Evolutionary conservation across 805 yeast genomes (phyloP), one percentile per base, ranked within the genome.

Genomic region (Nakazawaea sp.): DNA sequence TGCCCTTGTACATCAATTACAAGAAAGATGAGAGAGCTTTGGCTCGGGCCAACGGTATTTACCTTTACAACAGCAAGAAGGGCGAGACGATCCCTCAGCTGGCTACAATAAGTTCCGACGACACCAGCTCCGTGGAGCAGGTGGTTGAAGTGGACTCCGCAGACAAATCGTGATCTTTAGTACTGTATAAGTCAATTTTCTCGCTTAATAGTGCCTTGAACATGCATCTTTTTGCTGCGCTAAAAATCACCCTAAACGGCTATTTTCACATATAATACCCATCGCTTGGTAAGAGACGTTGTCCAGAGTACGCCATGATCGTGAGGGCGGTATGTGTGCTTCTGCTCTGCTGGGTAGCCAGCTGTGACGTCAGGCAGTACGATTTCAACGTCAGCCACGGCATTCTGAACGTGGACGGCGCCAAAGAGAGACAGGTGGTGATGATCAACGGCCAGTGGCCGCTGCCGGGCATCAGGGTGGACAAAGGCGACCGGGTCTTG

Each of bases 391-490:
- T 20, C 4, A n/a, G 29, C 7, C 56, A 63, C 55, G 52, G 55
- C 18, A 33, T 32, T 15, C 72, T 71, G 32, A 73, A 70, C 49
- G 82, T 84, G 1, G 86, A 79, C 44, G 83, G 83, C 4, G 46
- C 57, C 18, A 49, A 49, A 30, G 66, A 61, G 38, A 57, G 86
- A 27, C 55, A 62, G 27, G 72, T 77, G 30, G 70, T 81, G 18
- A 79, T 80, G 2, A 67, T 80, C 56, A 81, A 81, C 50, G 53
- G 55, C 40, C 44, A 61, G 35, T 65, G 70, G 70, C 72, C 72
- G 1, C 45, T 58, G 30, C 72, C 72, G 12, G 53, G 56, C 12
- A 62, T 66, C 25, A 41, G 60, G 24, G 65, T 62, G n/a, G 51
- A 51, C 19, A 45, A 46, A 32, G 53, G 61, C 41, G 78, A 72